phyloP scores from a whole-genome alignment of 2,329 filamentous ascomycete species.

The Periconia digitata region DNA sequence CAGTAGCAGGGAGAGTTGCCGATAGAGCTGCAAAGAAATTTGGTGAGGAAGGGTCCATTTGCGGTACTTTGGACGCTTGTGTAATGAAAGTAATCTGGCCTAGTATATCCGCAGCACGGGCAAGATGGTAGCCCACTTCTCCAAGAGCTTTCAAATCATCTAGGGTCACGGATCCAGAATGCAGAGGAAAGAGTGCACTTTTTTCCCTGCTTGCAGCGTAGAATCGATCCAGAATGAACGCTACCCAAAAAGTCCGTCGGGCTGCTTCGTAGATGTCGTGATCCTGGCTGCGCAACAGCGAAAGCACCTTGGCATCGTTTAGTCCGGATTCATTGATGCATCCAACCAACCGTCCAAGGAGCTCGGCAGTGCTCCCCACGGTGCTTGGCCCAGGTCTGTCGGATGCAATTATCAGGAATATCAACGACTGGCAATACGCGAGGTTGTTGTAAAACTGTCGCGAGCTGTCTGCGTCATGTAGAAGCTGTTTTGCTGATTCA shows the following conservation, averaged over 20 bases:
- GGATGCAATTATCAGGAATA: slow-evolving; percentile 35
- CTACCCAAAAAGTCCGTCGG: slow-evolving; percentile 40
- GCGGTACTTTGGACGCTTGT: slow-evolving; percentile 31
- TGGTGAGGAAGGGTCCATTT: slow-evolving; percentile 31
- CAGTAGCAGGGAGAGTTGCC: slow-evolving; percentile 25
- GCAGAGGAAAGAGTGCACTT: slow-evolving; percentile 34
- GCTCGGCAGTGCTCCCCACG: slow-evolving; percentile 29
- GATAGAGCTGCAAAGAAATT: slow-evolving; percentile 29
- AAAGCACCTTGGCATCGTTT: slow-evolving; percentile 31
- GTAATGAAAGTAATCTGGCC: slow-evolving; percentile 33
- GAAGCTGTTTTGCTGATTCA: slow-evolving; percentile 30
- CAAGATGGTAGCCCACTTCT: slow-evolving; percentile 38
- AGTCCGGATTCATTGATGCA: slow-evolving; percentile 33
- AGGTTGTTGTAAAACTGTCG: slow-evolving; percentile 35
- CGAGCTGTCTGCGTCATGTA: slow-evolving; percentile 28
- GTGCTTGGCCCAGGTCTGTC: slow-evolving; percentile 33
- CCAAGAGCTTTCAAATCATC: slow-evolving; percentile 35
- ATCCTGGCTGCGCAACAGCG: slow-evolving; percentile 32
- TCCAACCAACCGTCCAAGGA: slow-evolving; percentile 35
- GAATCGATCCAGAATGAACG: slow-evolving; percentile 42
- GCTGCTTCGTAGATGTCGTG: slow-evolving; percentile 30
- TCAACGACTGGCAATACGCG: slow-evolving; percentile 37
- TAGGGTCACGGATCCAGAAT: slow-evolving; percentile 32
- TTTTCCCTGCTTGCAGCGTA: slow-evolving; percentile 38
- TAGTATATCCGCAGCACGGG: slow-evolving; percentile 35